Conservation (phyloP, 805 yeast species). For the Scheffersomyces coipomensis region DNA sequence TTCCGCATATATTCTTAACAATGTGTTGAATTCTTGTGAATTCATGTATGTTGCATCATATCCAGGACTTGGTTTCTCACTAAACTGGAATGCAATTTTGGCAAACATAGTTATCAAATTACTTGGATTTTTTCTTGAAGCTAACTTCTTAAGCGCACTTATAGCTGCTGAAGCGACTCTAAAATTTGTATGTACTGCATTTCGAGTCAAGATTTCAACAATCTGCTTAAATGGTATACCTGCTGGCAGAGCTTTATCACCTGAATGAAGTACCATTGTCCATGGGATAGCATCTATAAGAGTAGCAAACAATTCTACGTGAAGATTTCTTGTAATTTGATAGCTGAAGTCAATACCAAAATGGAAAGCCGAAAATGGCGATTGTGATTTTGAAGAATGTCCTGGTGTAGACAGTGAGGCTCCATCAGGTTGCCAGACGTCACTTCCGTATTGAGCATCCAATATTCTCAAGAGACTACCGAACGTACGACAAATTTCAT, state of each 20-base stretch:
- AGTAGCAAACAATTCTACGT: slow-evolving; percentile 64
- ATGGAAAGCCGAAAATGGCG: slow-evolving; percentile 40
- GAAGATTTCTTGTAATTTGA: slow-evolving; percentile 33
- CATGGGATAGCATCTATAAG: slow-evolving; percentile 75
- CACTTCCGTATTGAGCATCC: slow-evolving; percentile 53
- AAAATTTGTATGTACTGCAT: slow-evolving; percentile 65
- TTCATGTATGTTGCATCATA: slow-evolving; percentile 58
- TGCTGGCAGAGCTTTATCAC: slow-evolving; percentile 32
- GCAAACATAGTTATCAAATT: slow-evolving; percentile 73
- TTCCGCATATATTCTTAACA: slow-evolving; percentile 73
- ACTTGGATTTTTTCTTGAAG: slow-evolving; percentile 67
- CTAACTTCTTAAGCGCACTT: slow-evolving; percentile 61
- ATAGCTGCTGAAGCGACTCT: slow-evolving; percentile 65
- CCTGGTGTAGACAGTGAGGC: slow-evolving; percentile 10
- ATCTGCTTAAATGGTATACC: slow-evolving; percentile 58
- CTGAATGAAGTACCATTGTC: slow-evolving; percentile 34
- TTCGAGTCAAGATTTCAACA: slow-evolving; percentile 75
- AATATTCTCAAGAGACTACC: slow-evolving; percentile 55
- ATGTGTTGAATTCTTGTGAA: slow-evolving; percentile 56
- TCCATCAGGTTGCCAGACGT: slow-evolving; percentile 26
- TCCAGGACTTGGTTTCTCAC: slow-evolving; percentile 61
- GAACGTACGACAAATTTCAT: slow-evolving; percentile 63
- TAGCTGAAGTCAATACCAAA: slow-evolving; percentile 37
- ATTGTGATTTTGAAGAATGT: slow-evolving; percentile 25
- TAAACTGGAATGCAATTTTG: slow-evolving; percentile 74